Conservation (phyloP, 208 protist species). For the Trichomonas vaginalis region DNA sequence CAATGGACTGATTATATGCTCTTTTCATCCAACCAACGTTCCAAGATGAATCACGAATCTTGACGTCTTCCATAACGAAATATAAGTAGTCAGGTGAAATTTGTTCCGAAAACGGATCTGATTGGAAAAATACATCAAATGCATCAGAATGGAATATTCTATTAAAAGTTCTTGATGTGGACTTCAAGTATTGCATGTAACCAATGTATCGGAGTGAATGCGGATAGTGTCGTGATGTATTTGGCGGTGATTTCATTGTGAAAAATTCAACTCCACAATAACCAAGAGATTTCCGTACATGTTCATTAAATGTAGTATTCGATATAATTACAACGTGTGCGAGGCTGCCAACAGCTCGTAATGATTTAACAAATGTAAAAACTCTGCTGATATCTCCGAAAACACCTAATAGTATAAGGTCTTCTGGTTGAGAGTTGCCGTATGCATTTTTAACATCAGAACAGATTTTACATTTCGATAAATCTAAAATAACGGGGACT, state of each 20-base stretch:
- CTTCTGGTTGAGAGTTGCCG: background rate
- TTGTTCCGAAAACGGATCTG: background rate
- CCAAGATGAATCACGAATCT: background rate
- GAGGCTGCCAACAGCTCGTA: background rate
- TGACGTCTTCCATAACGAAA: background rate
- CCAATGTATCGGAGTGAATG: background rate
- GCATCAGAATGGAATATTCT: background rate
- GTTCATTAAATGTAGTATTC: background rate
- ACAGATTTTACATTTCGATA: background rate
- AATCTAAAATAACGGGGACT: background rate
- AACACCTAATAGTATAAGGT: background rate
- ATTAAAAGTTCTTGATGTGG: background rate
- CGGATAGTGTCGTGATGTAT: background rate
- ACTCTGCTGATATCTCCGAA: background rate
- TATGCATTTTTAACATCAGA: background rate
- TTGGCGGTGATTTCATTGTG: background rate
- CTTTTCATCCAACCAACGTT: background rate
- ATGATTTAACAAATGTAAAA: background rate
- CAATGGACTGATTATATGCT: background rate
- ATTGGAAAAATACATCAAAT: conserved; percentile 11
- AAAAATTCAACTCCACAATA: background rate
- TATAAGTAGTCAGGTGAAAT: background rate
- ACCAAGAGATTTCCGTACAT: background rate
- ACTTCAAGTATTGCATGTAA: background rate
- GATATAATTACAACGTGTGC: background rate